Base-by-base conservation (phyloP, 2,329 filamentous ascomycete species). In the Stylonectria norvegica region DNA sequence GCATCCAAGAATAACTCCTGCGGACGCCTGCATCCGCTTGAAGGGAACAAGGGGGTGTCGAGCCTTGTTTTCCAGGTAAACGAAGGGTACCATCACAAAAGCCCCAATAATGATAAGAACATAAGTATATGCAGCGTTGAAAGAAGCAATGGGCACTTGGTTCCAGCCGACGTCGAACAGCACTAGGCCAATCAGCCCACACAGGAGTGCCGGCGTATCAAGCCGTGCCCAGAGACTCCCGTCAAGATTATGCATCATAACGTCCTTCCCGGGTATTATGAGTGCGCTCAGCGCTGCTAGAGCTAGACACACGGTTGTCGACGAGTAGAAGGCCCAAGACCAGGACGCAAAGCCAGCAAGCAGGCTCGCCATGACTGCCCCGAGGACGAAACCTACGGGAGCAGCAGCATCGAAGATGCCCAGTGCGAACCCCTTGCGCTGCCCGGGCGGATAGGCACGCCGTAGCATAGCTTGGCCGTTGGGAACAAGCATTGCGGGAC, bases 141-240 rank as follows among this genome's bases (percentile, higher is more conserved):
- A 57, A 16, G 47, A 46, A 10, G 47, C 38, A 19, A 50, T 39
- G 2, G 55, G 40, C 11, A 43, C 50, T 28, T 55, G 53, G 20
- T 57, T 58, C 53, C 53, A 56, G 5, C 55, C 55, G n/a, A 39
- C 38, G 17, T 40, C 38, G 36, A 58, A 58, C 15, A 58, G 32
- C 8, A 51, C 34, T 38, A 57, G 37, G 2, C 42, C 46, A 19
- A 48, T 35, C 10, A 42, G 27, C 6, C 50, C 48, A 27, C 45
- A 45, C 4, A 45, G 14, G 5, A 45, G 20, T 3, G 47, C 55
- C 5, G 47, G 29, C 7, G 43, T 25, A 30, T 58, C 55, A 11
- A 58, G 43, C 2, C 53, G 53, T 34, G 43, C 46, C 55, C 49
- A 58, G 5, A 58, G 40, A 11, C 34, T 52, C 3, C 48, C 55